Evolutionary conservation across 257 asterid genomes (phyloP), one percentile per base, ranked within the genome.

Genomic region (Sherardia arvensis): DNA sequence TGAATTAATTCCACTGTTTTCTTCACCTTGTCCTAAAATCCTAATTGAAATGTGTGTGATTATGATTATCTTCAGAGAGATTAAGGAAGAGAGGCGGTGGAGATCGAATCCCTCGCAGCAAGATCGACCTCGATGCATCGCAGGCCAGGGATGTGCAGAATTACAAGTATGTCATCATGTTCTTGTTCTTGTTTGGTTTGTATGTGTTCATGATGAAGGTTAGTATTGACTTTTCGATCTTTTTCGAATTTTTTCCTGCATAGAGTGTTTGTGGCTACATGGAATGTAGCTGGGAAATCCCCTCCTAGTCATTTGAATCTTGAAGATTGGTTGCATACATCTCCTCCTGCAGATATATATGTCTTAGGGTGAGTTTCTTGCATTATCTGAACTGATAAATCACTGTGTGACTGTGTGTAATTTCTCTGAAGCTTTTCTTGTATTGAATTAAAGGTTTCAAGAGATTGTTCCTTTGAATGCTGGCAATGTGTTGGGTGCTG

Each of bases 211-310:
- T 66, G 9, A 17, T 43, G 59, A 51, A 15, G 28, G n/a, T 30
- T 65, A 22, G 68, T 29, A 40, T 30, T 62, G 55, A 53, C 34
- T 51, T 12, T 4, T 45, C 7, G 49, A 14, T 1, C 12, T 53
- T 11, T 65, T 11, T 65, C 23, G 38, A 4, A 34, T 49, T 18
- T 29, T 20, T 29, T 21, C 40, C 58, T 74, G 56, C 33, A 62
- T 53, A 93, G 99, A 73, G 56, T 93, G 53, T 93, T 93, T 79
- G 94, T 83, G 69, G 95, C 97, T 12, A 93, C 99, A 29, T 93
- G 99, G 99, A 93, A 93, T 80, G 99, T 93, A 62, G 99, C 88
- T 43, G 99, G 99, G 26, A 93, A 87, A 79, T 93, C 97, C 47
- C 99, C 99, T 27, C 90, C 95, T 23, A 77, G 59, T 76, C 64